Percentiles rank a stretch among this genome's conserved stretches.
These are phyloP conservation scores for Penicillium pulvis DNA, from an alignment of 495 filamentous ascomycete genomes.

Conservation along the genomic window DNA sequence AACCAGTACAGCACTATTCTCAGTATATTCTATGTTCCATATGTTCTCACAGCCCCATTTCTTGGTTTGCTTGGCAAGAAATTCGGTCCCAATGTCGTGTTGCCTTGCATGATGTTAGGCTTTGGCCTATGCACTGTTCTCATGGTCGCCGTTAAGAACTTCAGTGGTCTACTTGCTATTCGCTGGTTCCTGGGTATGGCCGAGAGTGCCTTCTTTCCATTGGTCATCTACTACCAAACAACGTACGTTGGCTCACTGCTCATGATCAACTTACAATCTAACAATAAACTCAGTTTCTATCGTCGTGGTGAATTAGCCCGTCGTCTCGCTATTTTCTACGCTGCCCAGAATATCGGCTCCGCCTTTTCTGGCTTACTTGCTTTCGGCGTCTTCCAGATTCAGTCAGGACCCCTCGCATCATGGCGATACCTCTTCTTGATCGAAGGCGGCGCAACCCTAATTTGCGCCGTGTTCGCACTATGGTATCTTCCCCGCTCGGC, in stretches of 20 bases:
- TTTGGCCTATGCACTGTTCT: constrained; percentile 64
- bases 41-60: constrained; percentile 67
- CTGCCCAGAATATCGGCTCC: constrained; percentile 70
- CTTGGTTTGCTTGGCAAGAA: constrained; percentile 71
- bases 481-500: constrained; percentile 70
- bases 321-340: constrained; percentile 78
- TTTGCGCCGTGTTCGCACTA: constrained; percentile 67
- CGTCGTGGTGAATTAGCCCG: constrained; percentile 74
- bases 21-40: constrained; percentile 77
- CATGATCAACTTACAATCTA: neutral
- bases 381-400: constrained; percentile 75
- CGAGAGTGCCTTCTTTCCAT: constrained; percentile 74
- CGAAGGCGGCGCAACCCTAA: constrained; percentile 65
- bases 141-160: constrained; percentile 58
- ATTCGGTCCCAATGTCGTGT: constrained; percentile 61
- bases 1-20: constrained; percentile 73
- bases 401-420: constrained; percentile 47
- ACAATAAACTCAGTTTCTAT: constrained; percentile 56
- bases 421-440: constrained; percentile 83
- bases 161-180: constrained; percentile 63
- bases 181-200: constrained; percentile 65
- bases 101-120: constrained; percentile 68
- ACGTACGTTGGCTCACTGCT: constrained; percentile 24
- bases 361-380: constrained; percentile 75
- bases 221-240: constrained; percentile 62